A percentile compares a stretch with the other conserved stretches of the same genome.
Evolutionary conservation across 495 filamentous ascomycete genomes (phyloP).

Genomic region (Tuber microsphaerosporum): DNA sequence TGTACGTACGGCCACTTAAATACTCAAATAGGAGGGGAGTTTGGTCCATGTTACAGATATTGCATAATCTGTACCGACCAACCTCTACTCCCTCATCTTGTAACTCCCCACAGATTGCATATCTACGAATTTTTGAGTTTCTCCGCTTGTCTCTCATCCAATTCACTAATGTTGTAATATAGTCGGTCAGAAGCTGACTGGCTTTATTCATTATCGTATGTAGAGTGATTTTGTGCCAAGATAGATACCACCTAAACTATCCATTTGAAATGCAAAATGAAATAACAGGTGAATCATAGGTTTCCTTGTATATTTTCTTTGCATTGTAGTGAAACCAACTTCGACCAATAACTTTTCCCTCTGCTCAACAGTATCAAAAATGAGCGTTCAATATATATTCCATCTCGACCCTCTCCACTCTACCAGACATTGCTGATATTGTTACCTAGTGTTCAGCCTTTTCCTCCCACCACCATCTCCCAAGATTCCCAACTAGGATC

Average conservation of each 20-base stretch:
- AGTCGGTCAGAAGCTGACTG: not conserved
- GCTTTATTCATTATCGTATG: conserved; percentile 6
- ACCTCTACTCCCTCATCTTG: not conserved
- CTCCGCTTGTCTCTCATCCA: conserved; percentile 7
- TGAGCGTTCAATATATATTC: not conserved
- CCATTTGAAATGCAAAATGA: conserved; percentile 10
- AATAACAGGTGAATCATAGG: not conserved
- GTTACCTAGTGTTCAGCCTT: too few species aligned
- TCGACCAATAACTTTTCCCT: not conserved
- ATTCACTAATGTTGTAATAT: conserved; percentile 5
- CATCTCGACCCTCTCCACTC: not conserved
- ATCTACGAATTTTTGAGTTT: conserved; percentile 1
- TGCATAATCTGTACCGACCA: conserved; percentile 3
- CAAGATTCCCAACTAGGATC: not conserved
- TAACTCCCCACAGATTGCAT: not conserved
- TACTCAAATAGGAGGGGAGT: conserved; percentile 14
- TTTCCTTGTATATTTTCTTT: not conserved
- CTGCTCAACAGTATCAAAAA: not conserved
- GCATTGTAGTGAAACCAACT: not conserved
- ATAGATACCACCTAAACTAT: conserved; percentile 8
- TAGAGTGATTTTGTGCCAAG: conserved; percentile 6
- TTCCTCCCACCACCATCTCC: not conserved
- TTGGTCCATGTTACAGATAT: conserved; percentile 16
- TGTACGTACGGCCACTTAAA: conserved; percentile 14
- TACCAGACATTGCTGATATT: not conserved